Evolutionary conservation across 148 eudicot genomes (phyloP).

Genomic region (Camellia granthamiana): DNA sequence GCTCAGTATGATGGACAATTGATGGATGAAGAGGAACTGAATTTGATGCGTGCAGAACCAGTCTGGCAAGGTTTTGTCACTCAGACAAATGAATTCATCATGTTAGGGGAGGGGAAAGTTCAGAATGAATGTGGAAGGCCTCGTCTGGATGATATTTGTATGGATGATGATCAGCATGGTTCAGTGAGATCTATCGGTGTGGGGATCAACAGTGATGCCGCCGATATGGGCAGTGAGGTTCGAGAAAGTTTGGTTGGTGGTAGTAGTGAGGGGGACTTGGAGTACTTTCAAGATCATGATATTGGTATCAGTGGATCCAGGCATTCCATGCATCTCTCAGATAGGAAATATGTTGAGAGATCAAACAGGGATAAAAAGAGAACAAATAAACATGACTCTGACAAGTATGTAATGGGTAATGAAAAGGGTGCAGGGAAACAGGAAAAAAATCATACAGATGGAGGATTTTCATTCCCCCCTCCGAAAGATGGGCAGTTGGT

Average conservation of each 20-base stretch:
- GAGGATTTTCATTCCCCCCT: constrained; percentile 82
- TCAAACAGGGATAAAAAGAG: constrained; percentile 44
- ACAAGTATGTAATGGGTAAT: constrained; percentile 36
- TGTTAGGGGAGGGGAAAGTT: constrained; percentile 71
- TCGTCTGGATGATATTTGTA: constrained; percentile 52
- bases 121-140: constrained; percentile 55
- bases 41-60: constrained; percentile 85
- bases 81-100: constrained; percentile 74
- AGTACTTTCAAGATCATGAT: constrained; percentile 69
- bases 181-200: constrained; percentile 98
- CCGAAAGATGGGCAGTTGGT: constrained; percentile 54
- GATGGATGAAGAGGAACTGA: constrained; percentile 87
- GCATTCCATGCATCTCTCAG: constrained; percentile 33
- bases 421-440: constrained; percentile 36
- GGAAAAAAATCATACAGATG: constrained; percentile 47
- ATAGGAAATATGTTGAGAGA: constrained; percentile 34
- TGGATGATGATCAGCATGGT: constrained; percentile 88
- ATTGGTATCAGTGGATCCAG: constrained; percentile 44
- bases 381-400: constrained; percentile 35
- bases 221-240: constrained; percentile 84
- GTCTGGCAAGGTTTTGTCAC: constrained; percentile 96
- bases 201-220: constrained; percentile 93
- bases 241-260: constrained; percentile 91
- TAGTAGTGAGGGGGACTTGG: constrained; percentile 83
- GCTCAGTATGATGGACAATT: constrained; percentile 84